Conservation (phyloP, 108 stramenopile species). For the Chaetoceros tenuissimus region DNA sequence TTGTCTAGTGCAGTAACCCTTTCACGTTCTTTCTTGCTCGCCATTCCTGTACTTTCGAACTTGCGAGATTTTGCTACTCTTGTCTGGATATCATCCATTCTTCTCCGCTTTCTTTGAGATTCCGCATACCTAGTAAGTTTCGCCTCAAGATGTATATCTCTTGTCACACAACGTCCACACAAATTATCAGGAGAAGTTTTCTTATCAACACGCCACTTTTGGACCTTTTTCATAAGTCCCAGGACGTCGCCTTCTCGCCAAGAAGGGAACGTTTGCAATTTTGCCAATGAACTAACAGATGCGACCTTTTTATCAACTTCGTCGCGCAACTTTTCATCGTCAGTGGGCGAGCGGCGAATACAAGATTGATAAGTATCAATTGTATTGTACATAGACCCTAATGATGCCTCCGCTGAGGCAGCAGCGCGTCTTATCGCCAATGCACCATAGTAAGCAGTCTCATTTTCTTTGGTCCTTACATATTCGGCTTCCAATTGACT, state of each 20-base stretch:
- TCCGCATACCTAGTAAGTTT: conserved; percentile 32
- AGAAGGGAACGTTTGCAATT: conserved; percentile 46
- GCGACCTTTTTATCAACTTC: conserved; percentile 43
- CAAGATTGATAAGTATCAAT: conserved; percentile 36
- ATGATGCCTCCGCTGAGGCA: conserved; percentile 49
- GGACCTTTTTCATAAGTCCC: conserved; percentile 51
- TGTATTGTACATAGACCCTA: conserved; percentile 31
- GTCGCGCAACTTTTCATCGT: conserved; percentile 51
- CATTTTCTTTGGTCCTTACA: conserved; percentile 73
- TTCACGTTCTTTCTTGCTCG: conserved; percentile 34
- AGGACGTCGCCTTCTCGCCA: conserved; percentile 64
- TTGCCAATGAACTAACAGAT: conserved; percentile 28
- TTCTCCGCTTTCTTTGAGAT: conserved; percentile 22
- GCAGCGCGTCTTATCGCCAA: conserved; percentile 63
- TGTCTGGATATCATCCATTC: conserved; percentile 21
- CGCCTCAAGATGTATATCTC: conserved; percentile 38
- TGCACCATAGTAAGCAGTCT: conserved; percentile 72
- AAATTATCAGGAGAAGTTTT: conserved; percentile 46
- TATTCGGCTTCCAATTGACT: conserved; percentile 47
- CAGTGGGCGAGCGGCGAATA: conserved; percentile 27
- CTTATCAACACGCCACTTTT: conserved; percentile 57
- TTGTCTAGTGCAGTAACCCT: conserved; percentile 10
- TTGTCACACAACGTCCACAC: conserved; percentile 68
- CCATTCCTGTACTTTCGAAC: conserved; percentile 54
- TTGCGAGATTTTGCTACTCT: conserved; percentile 51